phyloP scores from a whole-genome alignment of 2,329 filamentous ascomycete genomes.

The Pyrenophora seminiperda region DNA sequence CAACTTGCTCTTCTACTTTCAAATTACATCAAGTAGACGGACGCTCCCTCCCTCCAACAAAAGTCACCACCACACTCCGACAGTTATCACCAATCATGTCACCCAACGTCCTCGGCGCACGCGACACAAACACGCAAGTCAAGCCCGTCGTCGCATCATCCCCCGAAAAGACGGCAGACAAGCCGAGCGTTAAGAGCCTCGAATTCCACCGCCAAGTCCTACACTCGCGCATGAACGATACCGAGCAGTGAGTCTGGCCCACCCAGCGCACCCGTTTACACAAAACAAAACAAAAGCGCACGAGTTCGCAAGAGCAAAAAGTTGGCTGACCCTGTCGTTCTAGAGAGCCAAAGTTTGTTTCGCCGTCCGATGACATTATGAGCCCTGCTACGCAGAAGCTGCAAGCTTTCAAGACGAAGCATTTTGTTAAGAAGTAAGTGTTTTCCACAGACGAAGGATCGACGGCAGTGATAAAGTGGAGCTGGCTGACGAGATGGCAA shows the following conservation, averaged over 20 bases:
- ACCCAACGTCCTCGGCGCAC: slow-evolving; percentile 65
- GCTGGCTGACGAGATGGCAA: too few relatives aligned
- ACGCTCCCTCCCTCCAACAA: too few relatives aligned
- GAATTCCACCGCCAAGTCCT: slow-evolving; percentile 79
- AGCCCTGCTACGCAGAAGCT: slow-evolving; percentile 85
- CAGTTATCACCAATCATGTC: slow-evolving; percentile 58
- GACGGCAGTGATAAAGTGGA: too few relatives aligned
- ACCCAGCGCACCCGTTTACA: not conserved
- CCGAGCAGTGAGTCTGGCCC: slow-evolving; percentile 60
- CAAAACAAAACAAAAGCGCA: too few relatives aligned
- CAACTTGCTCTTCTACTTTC: not conserved
- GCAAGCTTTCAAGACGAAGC: slow-evolving; percentile 78
- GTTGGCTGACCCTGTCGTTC: not conserved
- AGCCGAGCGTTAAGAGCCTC: slow-evolving; percentile 54
- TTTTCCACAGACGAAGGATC: too few relatives aligned
- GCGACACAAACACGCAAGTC: slow-evolving; percentile 66
- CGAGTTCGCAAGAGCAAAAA: too few relatives aligned
- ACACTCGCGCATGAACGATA: slow-evolving; percentile 70
- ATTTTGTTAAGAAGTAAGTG: slow-evolving; percentile 72
- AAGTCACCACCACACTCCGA: not conserved
- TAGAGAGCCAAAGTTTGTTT: slow-evolving; percentile 68
- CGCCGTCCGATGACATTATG: slow-evolving; percentile 87
- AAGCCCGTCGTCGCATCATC: slow-evolving; percentile 31
- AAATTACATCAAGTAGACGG: not conserved
- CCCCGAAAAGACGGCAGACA: slow-evolving; percentile 32